Base-by-base conservation (phyloP, 129 eudicot species). In the Erigeron canadensis region DNA sequence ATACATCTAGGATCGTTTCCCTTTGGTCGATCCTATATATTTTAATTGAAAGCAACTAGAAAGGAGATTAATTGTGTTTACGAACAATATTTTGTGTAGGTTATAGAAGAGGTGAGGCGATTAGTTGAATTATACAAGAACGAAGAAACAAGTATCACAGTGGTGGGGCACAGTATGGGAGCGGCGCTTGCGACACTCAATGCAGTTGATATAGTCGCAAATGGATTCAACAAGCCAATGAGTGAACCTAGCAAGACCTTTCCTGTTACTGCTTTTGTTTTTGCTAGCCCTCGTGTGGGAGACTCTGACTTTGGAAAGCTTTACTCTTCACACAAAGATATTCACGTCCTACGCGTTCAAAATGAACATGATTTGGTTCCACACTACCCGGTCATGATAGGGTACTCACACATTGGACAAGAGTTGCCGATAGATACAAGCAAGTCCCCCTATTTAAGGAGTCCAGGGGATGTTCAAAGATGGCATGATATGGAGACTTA, bases 261-360 rank as follows among this genome's bases (percentile, higher is more conserved):
- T 58, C 92, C 86, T 0, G 96, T 91, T 41, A 89, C 97, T 9
- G 97, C 96, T 40, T 73, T 94, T 19, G 86, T 82, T 12, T 94
- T 89, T 15, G 98, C 89, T 12, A 79, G 96, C 71, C 98, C 98
- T 22, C 89, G 89, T 0, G 95, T 93, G 13, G 98, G 98, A 1
- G 84, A 93, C 73, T 59, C 78, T 0, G 71, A 59, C 16, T 93
- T 93, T 45, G 53, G 74, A 10, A 68, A 71, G 1, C 17, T 71
- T 2, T 57, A 73, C 48, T 40, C 65, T 0, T 57, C 67, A 1
- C 74, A 74, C 51, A 58, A 75, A 5, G 69, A 80, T 13, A 84
- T 88, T 40, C 80, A 71, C 37, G 46, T 78, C 66, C 67, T 93
- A 19, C 87, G 95, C 0, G 56, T 93, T n/a, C 75, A 61, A 5